Evolutionary conservation across 1,139 yeast genomes (phyloP), one percentile per base, ranked within the genome.

Genomic region (Protomyces lactucae-debilis): DNA sequence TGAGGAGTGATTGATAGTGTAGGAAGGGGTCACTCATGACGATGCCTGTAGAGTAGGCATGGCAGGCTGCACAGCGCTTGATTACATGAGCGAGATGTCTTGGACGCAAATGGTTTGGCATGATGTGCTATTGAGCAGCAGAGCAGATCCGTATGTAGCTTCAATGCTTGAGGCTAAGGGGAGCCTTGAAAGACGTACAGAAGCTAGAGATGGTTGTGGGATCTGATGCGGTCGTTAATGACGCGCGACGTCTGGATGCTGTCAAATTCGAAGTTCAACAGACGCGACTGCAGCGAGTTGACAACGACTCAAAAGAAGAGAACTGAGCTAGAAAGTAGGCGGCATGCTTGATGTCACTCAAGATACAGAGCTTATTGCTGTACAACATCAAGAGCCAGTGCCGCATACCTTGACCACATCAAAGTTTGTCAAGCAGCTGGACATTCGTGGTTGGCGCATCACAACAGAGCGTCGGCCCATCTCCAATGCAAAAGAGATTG

Each of bases 381-480:
- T 21, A 12, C 53, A 37, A 3, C 28, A 53, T 28, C 25, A n/a
- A 8, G 51, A 48, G 12, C 66, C 66, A 3, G 53, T 61, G 32
- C 61, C 63, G 28, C 66, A 64, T 55, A 61, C 67, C 8, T 37
- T 64, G 39, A 28, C 56, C 16, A 46, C 56, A 14, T 18, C 55
- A 3, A 57, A 56, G 45, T 46, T 35, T 28, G 51, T 32, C 12
- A 59, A 55, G 18, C 32, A 37, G 16, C 53, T 64, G 14, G 54
- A 48, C 4, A 36, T 64, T 14, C 51, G 53, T 14, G 64, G 60
- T 66, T 93, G 98, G 98, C 83, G 84, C 67, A 82, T 93, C 9
- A 82, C 80, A 68, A 86, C 96, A 0, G 77, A 80, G 56, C 85
- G 90, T 72, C 83, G 82, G 64, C 96, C 99, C 0, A 93, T 93